Base-by-base conservation (phyloP, 106 monocot genomes). In the Acanthochlamys bracteata region DNA sequence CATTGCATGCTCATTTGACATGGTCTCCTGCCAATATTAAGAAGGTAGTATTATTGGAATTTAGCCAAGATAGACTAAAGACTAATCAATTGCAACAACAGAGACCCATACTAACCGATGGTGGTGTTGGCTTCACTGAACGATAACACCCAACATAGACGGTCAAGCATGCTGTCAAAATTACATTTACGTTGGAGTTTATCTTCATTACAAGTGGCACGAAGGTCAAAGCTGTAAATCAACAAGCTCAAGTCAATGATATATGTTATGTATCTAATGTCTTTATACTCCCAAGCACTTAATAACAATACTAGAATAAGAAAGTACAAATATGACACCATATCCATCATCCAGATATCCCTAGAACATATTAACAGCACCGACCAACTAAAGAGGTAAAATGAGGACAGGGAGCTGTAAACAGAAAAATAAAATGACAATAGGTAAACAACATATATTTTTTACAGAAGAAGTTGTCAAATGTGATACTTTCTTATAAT, bases 1-100 rank as follows among this genome's bases (percentile, higher is more conserved):
- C 91, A 91, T 91, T 14, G 96, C 96, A 82, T 98, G 96, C 52
- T 90, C 91, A 24, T 81, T 88, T 24, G 96, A 91, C 91, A 98
- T 98, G 23, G 88, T 98, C 64, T 98, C 96, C 96, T 98, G 78
- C 79, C 74, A 20, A 21, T 40, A 47, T 22, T 65, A 41, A 33
- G 6, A 33, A 33, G 33, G 33, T 33, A 1, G 6, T 33, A 6
- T 33, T 14, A 74, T 41, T 22, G 20, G 42, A 45, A 13, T 23
- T 46, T 63, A 59, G 59, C 25, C 25, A 7, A 39, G 20, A 51
- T 49, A 55, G 21, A 55, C 20, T 20, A 20, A 19, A 55, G 10
- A 55, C 20, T 20, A 55, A 55, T 55, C 55, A 55, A 2, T 21
- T 10, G 9, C 0, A 20, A 21, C 15, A 55, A 55, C 10, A 23